These are phyloP conservation scores for Lathyrus sativus DNA, from an alignment of 306 rosid genomes.

Conservation along the genomic window DNA sequence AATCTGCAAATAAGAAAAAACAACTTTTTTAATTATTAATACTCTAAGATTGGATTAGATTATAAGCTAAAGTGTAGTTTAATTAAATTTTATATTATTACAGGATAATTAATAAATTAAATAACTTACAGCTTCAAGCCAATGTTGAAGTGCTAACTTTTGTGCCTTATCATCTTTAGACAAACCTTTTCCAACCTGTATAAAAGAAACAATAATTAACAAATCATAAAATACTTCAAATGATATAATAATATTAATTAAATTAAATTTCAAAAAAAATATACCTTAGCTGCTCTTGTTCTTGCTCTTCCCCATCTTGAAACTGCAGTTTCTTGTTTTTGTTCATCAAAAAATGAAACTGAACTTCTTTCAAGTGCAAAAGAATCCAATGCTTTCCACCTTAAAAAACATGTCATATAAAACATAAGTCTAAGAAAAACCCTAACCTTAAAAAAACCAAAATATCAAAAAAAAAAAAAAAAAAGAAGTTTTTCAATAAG, in stretches of 20 bases:
- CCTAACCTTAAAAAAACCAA: neutral
- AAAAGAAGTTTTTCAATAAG: neutral
- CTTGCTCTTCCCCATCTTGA: slow-evolving; percentile 95
- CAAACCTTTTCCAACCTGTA: slow-evolving; percentile 93
- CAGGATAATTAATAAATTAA: neutral
- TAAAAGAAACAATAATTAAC: neutral
- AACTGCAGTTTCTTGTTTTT: slow-evolving; percentile 76
- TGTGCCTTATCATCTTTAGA: slow-evolving; percentile 97
- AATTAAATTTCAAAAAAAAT: slow-evolving; percentile 6
- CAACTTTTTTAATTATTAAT: slow-evolving; percentile 2
- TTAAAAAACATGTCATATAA: slow-evolving; percentile 30
- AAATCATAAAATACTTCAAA: neutral
- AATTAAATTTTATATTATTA: slow-evolving; percentile 1
- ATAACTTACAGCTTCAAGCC: slow-evolving; percentile 97
- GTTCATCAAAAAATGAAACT: slow-evolving; percentile 66
- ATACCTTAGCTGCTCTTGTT: slow-evolving; percentile 88
- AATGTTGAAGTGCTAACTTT: slow-evolving; percentile 87
- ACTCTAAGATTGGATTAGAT: neutral
- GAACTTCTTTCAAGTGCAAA: slow-evolving; percentile 76
- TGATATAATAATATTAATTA: neutral
- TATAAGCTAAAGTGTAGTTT: slow-evolving; percentile 9
- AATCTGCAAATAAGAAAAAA: slow-evolving; percentile 55
- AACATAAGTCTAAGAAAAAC: neutral
- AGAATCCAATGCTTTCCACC: slow-evolving; percentile 92
- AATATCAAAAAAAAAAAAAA: neutral